Evolutionary conservation across 495 filamentous ascomycete genomes (phyloP), one percentile per base, ranked within the genome.

Genomic region (Aspergillus cristatus): DNA sequence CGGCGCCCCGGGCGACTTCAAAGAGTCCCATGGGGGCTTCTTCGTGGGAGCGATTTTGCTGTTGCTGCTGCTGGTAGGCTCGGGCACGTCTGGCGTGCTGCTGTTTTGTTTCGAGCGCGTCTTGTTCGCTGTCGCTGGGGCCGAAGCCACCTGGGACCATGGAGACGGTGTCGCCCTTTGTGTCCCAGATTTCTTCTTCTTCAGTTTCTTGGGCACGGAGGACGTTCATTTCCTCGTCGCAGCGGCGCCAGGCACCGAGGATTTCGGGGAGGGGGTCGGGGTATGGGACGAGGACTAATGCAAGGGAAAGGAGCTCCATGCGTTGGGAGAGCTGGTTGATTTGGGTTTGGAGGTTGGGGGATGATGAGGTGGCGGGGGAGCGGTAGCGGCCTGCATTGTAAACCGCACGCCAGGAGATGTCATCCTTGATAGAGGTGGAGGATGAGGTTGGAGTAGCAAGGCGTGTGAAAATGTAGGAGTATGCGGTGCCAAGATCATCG

Each of bases 401-500:
- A 24, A 90, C 89, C 13, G 89, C 86, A 43, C 86, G 84, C 93
- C 93, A 98, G 30, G 86, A 82, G 48, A 84, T 82, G 38, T 91
- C 82, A 55, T 95, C 88, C 40, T 69, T 59, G 13, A 63, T 42
- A 16, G 45, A 55, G 28, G 54, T 42, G 30, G 54, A 33, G 12
- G 55, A 52, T 18, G 60, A 48, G 28, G 46, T 55, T 29, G 65
- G 42, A 33, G 57, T 43, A 13, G 68, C 63, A 14, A 78, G 64
- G 1, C 75, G 69, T 18, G 68, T 94, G 41, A 93, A 75, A 24
- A 94, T 82, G 61, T 91, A 95, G 10, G 87, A 94, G 61, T 97
- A 97, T 15, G 93, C 93, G 1, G 93, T 97, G 45, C 94, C 90
- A 46, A 97, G 97, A 51, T 98, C 91, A 48, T 91, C 77, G 54